Base-by-base conservation (phyloP, 768 basidiomycete species). In the Gyrodon lividus region DNA sequence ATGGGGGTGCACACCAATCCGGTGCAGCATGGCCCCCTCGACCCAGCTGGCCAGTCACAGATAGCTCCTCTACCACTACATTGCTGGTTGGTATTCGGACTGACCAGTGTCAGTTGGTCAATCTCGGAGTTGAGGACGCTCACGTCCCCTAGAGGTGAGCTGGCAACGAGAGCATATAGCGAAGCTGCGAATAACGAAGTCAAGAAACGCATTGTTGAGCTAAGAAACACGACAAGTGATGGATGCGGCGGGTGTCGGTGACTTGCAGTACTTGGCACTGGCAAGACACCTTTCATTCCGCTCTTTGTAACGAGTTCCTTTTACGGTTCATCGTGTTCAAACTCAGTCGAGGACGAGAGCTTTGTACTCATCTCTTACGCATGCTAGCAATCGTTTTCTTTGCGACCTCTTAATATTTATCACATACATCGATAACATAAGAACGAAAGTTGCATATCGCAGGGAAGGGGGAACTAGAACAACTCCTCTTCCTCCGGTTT, bases 401-500 rank as follows among this genome's bases (percentile, higher is more conserved):
- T n/a, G n/a, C n/a, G n/a, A n/a, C n/a, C n/a, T n/a, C n/a, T n/a
- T n/a, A n/a, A n/a, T n/a, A n/a, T n/a, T n/a, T n/a, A n/a, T n/a
- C n/a, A n/a, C n/a, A n/a, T n/a, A 5, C 13, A 42, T 20, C 14
- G 13, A 22, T 24, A 43, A 1, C 14, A 6, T 26, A 26, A 43
- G 14, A 12, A 39, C 35, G 35, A 33, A 24, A 38, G 46, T 17
- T 23, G 30, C n/a, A 30, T 31, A 20, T 14, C 24, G 17, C 16
- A n/a, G 12, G 19, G 30, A 47, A 24, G 17, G 13, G 17, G 13
- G 35, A 33, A 61, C 71, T 65, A 86, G 61, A 83, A 81, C 59
- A 84, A 57, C 51, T 90, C 87, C 58, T 90, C 88, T 48, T 92
- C 90, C 67, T 89, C 86, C 5, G 83, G 79, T 66, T 82, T 89